Percentiles rank a stretch among this genome's conserved stretches.
Conservation (phyloP, 1,284 basidiomycete species). For the Rhodotorula sp. region DNA sequence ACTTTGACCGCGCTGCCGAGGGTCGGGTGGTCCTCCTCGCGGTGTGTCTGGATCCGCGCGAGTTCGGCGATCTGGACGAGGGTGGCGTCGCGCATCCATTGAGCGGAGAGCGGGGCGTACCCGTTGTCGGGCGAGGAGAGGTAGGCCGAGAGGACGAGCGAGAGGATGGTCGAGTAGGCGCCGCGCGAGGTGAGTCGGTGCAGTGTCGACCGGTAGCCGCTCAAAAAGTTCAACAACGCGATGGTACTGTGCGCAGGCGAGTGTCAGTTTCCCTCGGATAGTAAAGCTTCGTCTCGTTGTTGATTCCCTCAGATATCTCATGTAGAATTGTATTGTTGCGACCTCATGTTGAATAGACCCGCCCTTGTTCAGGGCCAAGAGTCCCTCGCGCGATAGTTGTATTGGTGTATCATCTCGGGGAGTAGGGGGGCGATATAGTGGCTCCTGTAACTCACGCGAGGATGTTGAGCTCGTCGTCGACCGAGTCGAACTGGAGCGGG, state of each 20-base stretch:
- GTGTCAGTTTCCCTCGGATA: background rate
- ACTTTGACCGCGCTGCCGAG: conserved; percentile 63
- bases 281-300: background rate
- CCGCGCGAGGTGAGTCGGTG: conserved; percentile 68
- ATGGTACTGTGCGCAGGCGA: conserved; percentile 49
- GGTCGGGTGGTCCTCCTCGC: conserved; percentile 66
- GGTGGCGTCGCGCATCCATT: conserved; percentile 60
- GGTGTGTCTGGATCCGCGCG: conserved; percentile 55
- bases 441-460: conserved; percentile 32
- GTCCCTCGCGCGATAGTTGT: background rate
- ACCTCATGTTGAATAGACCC: background rate
- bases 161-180: conserved; percentile 74
- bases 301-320: conserved; percentile 3
- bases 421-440: too few species aligned
- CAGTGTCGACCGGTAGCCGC: conserved; percentile 69
- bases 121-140: conserved; percentile 49
- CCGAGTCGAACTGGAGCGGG: conserved; percentile 70
- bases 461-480: conserved; percentile 43
- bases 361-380: conserved; percentile 4
- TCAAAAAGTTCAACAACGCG: conserved; percentile 73
- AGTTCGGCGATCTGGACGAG: conserved; percentile 66
- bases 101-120: conserved; percentile 56
- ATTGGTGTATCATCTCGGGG: background rate
- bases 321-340: background rate
- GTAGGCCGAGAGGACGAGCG: conserved; percentile 67